phyloP scores from a whole-genome alignment of 2,329 filamentous ascomycete species.

The Metarhizium rileyi region DNA sequence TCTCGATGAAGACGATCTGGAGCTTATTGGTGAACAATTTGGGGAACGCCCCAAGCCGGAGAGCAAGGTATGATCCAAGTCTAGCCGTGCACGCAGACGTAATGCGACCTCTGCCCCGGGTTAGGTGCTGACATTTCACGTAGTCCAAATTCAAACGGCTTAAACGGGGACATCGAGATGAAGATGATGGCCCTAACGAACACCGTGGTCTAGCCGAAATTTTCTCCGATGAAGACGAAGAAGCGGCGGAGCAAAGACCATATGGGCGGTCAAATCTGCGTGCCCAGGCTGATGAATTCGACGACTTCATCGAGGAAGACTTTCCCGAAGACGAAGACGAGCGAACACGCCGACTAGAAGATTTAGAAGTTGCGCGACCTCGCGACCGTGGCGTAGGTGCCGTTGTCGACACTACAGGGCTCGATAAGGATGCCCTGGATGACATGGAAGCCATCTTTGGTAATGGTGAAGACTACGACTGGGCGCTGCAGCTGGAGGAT shows the following conservation, averaged over 20 bases:
- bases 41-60: conserved; percentile 52
- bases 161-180: conserved; percentile 79
- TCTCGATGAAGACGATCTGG: conserved; percentile 91
- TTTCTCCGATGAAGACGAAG: conserved; percentile 90
- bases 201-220: conserved; percentile 79
- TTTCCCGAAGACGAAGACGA: conserved; percentile 81
- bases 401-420: conserved; percentile 68
- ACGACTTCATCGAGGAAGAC: conserved; percentile 95
- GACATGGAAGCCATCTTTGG: conserved; percentile 96
- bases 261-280: conserved; percentile 46
- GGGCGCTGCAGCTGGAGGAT: conserved; percentile 83
- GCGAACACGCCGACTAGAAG: conserved; percentile 65
- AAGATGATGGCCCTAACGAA: conserved; percentile 53
- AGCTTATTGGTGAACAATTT: conserved; percentile 79
- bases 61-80: conserved; percentile 52
- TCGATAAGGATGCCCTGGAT: conserved; percentile 87
- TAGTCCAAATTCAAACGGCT: conserved; percentile 92
- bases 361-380: conserved; percentile 79
- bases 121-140: conserved; percentile 11
- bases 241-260: conserved; percentile 45
- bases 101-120: neutral
- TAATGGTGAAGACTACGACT: conserved; percentile 90
- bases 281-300: conserved; percentile 67
- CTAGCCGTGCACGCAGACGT: neutral
- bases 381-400: conserved; percentile 59